A percentile compares a stretch with the other conserved stretches of the same genome.
These are phyloP conservation scores for Tylopilus sp. DNA, from an alignment of 768 basidiomycete genomes.

Conservation along the genomic window DNA sequence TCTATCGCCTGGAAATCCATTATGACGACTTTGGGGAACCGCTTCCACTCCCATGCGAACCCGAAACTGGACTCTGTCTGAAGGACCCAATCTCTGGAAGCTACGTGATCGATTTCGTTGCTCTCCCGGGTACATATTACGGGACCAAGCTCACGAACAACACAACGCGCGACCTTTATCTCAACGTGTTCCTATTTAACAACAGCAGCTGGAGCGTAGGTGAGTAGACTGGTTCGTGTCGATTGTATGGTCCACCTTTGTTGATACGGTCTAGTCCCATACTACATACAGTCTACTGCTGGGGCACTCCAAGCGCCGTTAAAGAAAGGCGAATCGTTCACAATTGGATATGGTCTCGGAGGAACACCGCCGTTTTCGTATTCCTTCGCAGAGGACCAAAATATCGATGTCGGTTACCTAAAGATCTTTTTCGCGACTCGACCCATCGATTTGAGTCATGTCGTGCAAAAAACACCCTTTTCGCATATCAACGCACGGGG, in stretches of 20 bases:
- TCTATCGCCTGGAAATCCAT: conserved; percentile 1
- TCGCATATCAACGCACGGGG: too few relatives aligned
- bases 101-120: conserved; percentile 15
- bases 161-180: conserved; percentile 32
- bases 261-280: conserved; percentile 8
- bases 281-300: conserved; percentile 3
- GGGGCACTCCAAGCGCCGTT: conserved; percentile 6
- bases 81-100: neutral
- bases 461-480: too few relatives aligned
- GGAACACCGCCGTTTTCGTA: conserved; percentile 34
- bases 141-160: conserved; percentile 38
- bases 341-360: conserved; percentile 41
- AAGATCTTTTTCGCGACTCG: conserved; percentile 41
- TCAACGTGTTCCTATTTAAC: conserved; percentile 43
- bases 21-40: conserved; percentile 3
- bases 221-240: conserved; percentile 9
- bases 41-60: neutral
- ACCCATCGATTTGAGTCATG: conserved; percentile 33
- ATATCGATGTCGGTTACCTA: conserved; percentile 40
- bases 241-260: neutral
- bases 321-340: conserved; percentile 7
- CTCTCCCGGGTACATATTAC: conserved; percentile 23
- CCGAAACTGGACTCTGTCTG: conserved; percentile 3
- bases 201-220: conserved; percentile 37
- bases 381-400: conserved; percentile 27